These are phyloP conservation scores for Thermomucor indicae-seudaticae DNA, from an alignment of 371 early-diverging fungal genomes.

Conservation along the genomic window DNA sequence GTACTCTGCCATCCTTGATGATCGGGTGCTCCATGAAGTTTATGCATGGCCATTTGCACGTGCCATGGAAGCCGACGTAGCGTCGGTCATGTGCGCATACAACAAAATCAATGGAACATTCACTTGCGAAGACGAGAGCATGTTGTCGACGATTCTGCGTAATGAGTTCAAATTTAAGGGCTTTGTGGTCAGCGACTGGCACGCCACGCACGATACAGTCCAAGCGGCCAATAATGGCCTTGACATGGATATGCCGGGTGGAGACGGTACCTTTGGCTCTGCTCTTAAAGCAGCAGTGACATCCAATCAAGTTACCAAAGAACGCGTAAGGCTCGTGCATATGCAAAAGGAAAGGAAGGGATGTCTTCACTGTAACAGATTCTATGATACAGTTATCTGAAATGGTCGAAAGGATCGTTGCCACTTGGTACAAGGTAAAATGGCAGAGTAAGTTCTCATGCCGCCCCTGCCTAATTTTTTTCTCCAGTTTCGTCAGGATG, in stretches of 20 bases:
- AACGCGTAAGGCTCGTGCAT: slow-evolving; percentile 10
- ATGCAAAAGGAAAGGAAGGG: not conserved
- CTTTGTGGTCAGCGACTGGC: slow-evolving; percentile 18
- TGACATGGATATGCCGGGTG: slow-evolving; percentile 46
- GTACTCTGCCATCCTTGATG: slow-evolving; percentile 28
- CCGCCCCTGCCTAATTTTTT: not conserved
- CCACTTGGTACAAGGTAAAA: slow-evolving; percentile 44
- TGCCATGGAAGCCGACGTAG: slow-evolving; percentile 40
- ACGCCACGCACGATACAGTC: slow-evolving; percentile 7
- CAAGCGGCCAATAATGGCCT: slow-evolving; percentile 29
- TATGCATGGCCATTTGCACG: slow-evolving; percentile 46
- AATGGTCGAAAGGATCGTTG: slow-evolving; percentile 54
- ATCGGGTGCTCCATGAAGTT: slow-evolving; percentile 48
- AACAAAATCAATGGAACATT: slow-evolving; percentile 39
- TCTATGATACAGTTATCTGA: slow-evolving; percentile 15
- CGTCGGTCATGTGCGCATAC: slow-evolving; percentile 47
- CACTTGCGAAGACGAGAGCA: slow-evolving; percentile 44
- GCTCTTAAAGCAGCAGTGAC: slow-evolving; percentile 24
- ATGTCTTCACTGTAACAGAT: not conserved
- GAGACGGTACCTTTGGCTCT: slow-evolving; percentile 21
- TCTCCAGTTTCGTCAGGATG: not conserved
- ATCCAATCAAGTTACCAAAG: slow-evolving; percentile 12
- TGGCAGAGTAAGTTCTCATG: not conserved
- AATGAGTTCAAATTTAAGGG: slow-evolving; percentile 41
- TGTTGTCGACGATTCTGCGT: slow-evolving; percentile 42